Evolutionary conservation across 2,329 filamentous ascomycete species (phyloP).

Genomic region (Phialophora verrucosa): DNA sequence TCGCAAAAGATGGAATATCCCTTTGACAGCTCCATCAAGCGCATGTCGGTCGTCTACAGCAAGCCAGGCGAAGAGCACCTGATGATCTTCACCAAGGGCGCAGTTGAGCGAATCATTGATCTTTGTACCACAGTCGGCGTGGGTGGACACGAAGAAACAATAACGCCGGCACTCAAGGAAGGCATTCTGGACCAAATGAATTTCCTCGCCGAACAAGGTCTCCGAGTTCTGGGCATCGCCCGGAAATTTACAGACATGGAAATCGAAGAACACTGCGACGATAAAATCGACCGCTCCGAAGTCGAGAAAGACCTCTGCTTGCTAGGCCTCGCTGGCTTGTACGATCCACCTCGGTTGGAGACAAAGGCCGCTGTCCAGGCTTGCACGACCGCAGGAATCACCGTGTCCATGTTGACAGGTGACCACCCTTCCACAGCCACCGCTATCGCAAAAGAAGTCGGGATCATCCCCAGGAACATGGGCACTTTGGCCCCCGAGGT

Average conservation of each 20-base stretch:
- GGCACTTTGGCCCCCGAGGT: conserved; percentile 53
- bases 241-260: conserved; percentile 43
- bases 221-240: conserved; percentile 66
- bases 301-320: conserved; percentile 63
- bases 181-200: conserved; percentile 61
- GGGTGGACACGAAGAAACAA: conserved; percentile 48
- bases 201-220: conserved; percentile 62
- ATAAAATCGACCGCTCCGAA: conserved; percentile 51
- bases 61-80: conserved; percentile 41
- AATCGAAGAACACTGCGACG: conserved; percentile 37
- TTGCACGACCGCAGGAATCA: conserved; percentile 61
- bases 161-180: conserved; percentile 45
- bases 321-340: conserved; percentile 65
- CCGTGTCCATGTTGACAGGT: conserved; percentile 64
- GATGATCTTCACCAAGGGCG: conserved; percentile 65
- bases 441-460: conserved; percentile 63
- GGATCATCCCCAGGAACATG: conserved; percentile 58
- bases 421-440: conserved; percentile 64
- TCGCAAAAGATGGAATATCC: conserved; percentile 66
- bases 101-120: conserved; percentile 65
- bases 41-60: conserved; percentile 68
- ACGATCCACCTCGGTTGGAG: conserved; percentile 66
- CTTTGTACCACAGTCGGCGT: conserved; percentile 58
- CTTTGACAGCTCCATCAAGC: conserved; percentile 69
- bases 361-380: conserved; percentile 61